Conservation (phyloP, 768 basidiomycete species). For the Atractiella rhizophila region DNA sequence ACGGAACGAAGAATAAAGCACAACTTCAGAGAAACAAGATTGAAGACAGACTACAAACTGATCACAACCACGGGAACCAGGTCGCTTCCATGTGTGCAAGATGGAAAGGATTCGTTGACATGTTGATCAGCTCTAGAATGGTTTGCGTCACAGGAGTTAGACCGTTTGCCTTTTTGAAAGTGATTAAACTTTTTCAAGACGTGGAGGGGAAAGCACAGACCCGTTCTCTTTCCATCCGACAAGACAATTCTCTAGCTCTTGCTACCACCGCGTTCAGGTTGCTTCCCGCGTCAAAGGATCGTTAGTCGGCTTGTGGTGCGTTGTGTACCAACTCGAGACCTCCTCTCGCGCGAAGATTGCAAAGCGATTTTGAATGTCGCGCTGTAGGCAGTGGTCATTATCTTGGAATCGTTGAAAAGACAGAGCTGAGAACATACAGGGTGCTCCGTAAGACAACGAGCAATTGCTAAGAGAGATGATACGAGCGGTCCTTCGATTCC, state of each 20-base stretch:
- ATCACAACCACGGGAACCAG: conserved; percentile 52
- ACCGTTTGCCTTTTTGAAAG: conserved; percentile 19
- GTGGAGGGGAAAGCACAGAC: conserved; percentile 23
- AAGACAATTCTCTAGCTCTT: conserved; percentile 56
- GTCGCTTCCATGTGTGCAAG: conserved; percentile 64
- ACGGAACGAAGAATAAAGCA: too few species aligned
- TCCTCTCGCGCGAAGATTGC: conserved; percentile 83
- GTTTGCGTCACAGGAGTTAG: conserved; percentile 34
- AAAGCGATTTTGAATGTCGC: conserved; percentile 73
- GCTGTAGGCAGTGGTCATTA: conserved; percentile 30
- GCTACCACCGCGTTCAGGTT: conserved; percentile 48
- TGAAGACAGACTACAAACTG: too few species aligned
- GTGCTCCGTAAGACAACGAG: conserved; percentile 50
- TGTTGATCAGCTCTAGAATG: conserved; percentile 53
- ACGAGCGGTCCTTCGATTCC: conserved; percentile 74
- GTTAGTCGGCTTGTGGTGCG: conserved; percentile 33
- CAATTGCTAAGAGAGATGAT: conserved; percentile 70
- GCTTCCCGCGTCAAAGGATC: conserved; percentile 30
- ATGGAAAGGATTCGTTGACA: conserved; percentile 61
- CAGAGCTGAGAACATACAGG: conserved; percentile 1
- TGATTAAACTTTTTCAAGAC: conserved; percentile 9
- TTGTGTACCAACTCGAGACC: conserved; percentile 45
- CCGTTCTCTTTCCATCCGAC: conserved; percentile 62
- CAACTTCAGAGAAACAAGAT: too few species aligned
- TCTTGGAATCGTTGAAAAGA: neutral